phyloP scores from a whole-genome alignment of 345 rosid genomes.

The Aquilaria yunnanensis region DNA sequence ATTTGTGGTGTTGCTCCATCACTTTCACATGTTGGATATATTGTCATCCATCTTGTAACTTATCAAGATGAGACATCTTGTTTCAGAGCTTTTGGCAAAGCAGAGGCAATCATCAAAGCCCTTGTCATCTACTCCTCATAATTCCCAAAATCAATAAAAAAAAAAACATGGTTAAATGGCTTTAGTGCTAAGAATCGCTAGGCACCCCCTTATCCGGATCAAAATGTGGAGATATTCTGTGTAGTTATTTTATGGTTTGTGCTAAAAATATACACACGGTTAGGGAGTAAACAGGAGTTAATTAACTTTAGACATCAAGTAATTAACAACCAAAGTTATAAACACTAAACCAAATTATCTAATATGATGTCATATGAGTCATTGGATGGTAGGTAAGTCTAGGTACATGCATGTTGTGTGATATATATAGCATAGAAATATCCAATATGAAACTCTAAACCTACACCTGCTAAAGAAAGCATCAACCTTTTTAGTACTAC shows the following conservation, averaged over 20 bases:
- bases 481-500: too few species aligned
- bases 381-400: too few species aligned
- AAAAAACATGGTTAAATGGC: background rate
- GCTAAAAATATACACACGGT: background rate
- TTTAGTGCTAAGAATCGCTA: background rate
- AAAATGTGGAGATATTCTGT: constrained; percentile 2
- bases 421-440: too few species aligned
- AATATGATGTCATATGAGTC: too few species aligned
- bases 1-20: constrained; percentile 34
- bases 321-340: too few species aligned
- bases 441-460: too few species aligned
- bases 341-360: too few species aligned
- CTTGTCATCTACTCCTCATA: background rate
- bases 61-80: constrained; percentile 26
- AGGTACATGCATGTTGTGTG: too few species aligned
- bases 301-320: too few species aligned
- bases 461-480: too few species aligned
- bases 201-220: too few species aligned
- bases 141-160: background rate
- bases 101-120: constrained; percentile 9
- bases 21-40: constrained; percentile 23
- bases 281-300: background rate
- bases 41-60: constrained; percentile 18
- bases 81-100: constrained; percentile 24
- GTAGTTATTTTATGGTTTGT: background rate